A percentile compares a stretch with the other conserved stretches of the same genome.
Conservation (phyloP, 768 basidiomycete species). For the Vishniacozyma victoriae region DNA sequence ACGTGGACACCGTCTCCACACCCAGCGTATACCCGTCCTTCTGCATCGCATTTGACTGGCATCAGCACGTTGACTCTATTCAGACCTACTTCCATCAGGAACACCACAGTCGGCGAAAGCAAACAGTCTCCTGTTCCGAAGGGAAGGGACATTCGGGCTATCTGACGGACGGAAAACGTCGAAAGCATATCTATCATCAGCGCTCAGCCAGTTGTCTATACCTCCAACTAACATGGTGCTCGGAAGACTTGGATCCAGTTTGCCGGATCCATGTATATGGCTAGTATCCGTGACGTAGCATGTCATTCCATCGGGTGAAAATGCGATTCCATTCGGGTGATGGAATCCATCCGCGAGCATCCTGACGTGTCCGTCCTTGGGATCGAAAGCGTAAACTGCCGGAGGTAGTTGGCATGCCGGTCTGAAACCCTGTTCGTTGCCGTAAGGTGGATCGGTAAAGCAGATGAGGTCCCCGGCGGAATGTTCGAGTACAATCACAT, state of each 20-base stretch:
- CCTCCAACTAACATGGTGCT: conserved; percentile 15
- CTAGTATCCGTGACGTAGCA: conserved; percentile 29
- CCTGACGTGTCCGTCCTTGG: conserved; percentile 6
- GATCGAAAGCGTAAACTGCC: conserved; percentile 19
- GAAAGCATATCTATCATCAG: conserved; percentile 11
- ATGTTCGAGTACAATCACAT: conserved; percentile 14
- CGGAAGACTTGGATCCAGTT: conserved; percentile 5
- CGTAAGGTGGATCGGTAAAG: conserved; percentile 28
- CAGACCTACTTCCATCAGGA: conserved; percentile 21
- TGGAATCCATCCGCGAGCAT: conserved; percentile 21
- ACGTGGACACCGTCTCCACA: conserved; percentile 26
- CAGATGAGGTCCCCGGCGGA: conserved; percentile 5
- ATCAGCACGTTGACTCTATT: not conserved
- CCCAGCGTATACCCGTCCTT: conserved; percentile 19
- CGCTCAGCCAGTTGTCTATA: not conserved
- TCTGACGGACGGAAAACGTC: conserved; percentile 12
- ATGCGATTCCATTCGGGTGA: conserved; percentile 27
- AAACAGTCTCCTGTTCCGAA: conserved; percentile 14
- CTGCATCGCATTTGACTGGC: conserved; percentile 19
- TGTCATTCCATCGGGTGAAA: conserved; percentile 9
- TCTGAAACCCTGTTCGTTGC: conserved; percentile 17
- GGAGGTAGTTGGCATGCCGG: conserved; percentile 10
- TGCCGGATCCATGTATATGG: conserved; percentile 15
- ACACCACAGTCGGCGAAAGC: conserved; percentile 23
- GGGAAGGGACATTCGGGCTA: conserved; percentile 1